Base-by-base conservation (phyloP, 2,329 filamentous ascomycete species). In the Colletotrichum theobromicola region DNA sequence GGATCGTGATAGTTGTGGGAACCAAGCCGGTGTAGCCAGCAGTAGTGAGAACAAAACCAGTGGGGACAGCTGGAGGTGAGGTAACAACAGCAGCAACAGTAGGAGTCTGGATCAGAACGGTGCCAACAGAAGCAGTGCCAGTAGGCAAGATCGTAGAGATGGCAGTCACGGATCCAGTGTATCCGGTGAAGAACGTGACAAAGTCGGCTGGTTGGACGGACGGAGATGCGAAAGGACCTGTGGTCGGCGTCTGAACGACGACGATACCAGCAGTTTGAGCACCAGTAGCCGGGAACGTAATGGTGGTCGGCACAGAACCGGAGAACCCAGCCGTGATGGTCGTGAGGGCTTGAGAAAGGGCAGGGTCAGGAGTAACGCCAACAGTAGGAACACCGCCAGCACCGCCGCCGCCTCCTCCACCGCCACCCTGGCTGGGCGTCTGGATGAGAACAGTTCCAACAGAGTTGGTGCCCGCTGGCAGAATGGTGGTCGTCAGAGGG, bases 51-150 rank as follows among this genome's bases (percentile, higher is more conserved):
- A 53, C 62, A 53, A 65, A 65, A 18, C 26, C 26, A 30, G 26
- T 15, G 9, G 70, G 70, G 4, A 73, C 70, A 18, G 18, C 24
- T 28, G 34, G 42, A 50, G 42, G 42, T 0, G 42, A 21, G n/a
- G 42, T 50, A 5, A 4, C 42, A 21, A 50, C n/a, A 50, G 42
- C 42, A 50, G n/a, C 58, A 1, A 21, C 21, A 4, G 70, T 73
- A 10, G 72, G 67, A 21, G 72, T 74, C 62, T 74, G 72, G 34
- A 74, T 61, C 24, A 74, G 15, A 3, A 74, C 55, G 37, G 62
- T 67, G 15, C 67, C 72, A 13, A 71, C 30, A 2, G 68, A 65
- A 12, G 30, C 55, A 15, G 30, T n/a, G 2, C 61, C 72, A 4
- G 61, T 57, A 9, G 72, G 72, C 35, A 57, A 55, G 32, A 74